Conservation (phyloP, 495 filamentous ascomycete species). For the Aspergillus cavernicola region DNA sequence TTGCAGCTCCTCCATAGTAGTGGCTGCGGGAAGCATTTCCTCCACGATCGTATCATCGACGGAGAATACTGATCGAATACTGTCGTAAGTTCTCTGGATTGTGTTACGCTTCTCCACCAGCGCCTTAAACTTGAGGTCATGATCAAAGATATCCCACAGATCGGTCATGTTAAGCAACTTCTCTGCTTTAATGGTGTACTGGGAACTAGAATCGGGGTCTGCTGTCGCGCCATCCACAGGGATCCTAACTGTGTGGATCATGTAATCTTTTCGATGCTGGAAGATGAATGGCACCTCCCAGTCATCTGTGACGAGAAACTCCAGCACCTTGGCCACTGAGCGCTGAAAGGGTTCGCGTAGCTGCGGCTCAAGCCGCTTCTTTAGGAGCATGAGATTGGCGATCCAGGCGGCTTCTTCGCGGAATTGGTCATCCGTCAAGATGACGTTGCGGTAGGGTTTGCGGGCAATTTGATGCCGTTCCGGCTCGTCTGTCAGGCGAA, state of each 20-base stretch:
- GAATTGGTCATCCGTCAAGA: constrained; percentile 73
- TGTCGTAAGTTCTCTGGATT: constrained; percentile 72
- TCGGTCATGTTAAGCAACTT: constrained; percentile 90
- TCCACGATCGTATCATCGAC: constrained; percentile 60
- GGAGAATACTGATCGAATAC: constrained; percentile 53
- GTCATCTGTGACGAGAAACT: constrained; percentile 88
- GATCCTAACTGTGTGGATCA: constrained; percentile 84
- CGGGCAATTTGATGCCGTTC: constrained; percentile 92
- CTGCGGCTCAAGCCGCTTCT: constrained; percentile 67
- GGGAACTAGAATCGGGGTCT: constrained; percentile 59
- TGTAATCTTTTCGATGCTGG: constrained; percentile 95
- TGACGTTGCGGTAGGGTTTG: constrained; percentile 75
- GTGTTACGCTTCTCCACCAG: constrained; percentile 83
- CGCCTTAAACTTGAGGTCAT: constrained; percentile 90
- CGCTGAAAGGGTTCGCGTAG: constrained; percentile 79
- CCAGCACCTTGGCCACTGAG: constrained; percentile 86
- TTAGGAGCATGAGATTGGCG: constrained; percentile 78
- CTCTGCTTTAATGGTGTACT: constrained; percentile 74
- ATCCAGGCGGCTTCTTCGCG: constrained; percentile 91
- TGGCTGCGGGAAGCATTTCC: constrained; percentile 70
- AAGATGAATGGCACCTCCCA: constrained; percentile 97
- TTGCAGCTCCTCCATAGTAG: constrained; percentile 88
- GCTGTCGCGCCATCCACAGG: constrained; percentile 46
- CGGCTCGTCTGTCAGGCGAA: constrained; percentile 80
- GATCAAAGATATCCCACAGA: constrained; percentile 88